Conservation (phyloP, 169 alveolate genomes). For the Plasmodium sp. region DNA sequence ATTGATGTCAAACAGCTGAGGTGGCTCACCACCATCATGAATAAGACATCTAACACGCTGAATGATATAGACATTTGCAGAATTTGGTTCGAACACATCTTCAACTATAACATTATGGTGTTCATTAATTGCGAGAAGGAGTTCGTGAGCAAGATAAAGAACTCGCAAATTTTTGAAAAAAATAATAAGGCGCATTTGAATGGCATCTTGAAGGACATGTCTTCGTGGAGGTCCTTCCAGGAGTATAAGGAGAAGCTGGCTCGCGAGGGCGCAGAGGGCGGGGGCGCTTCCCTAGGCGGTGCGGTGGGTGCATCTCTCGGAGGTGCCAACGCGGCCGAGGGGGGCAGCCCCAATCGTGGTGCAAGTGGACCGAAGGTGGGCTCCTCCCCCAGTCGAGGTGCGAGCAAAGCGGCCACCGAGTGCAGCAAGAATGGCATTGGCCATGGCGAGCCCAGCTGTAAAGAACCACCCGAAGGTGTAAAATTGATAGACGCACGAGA, state of each 20-base stretch:
- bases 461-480: background rate
- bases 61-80: constrained; percentile 63
- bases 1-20: constrained; percentile 55
- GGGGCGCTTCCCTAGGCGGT: background rate
- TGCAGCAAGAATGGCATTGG: background rate
- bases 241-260: constrained; percentile 31
- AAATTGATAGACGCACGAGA: background rate
- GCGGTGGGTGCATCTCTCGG: no score
- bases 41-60: constrained; percentile 34
- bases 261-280: background rate
- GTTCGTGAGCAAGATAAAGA: constrained; percentile 35
- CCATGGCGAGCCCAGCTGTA: background rate
- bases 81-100: constrained; percentile 64
- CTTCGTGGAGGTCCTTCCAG: constrained; percentile 26
- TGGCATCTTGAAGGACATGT: constrained; percentile 22
- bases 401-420: background rate
- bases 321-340: background rate
- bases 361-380: background rate
- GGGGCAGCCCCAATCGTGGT: background rate
- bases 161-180: constrained; percentile 47
- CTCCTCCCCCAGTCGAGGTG: background rate
- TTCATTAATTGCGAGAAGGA: constrained; percentile 57
- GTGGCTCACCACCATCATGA: constrained; percentile 70
- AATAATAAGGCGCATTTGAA: constrained; percentile 47
- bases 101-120: constrained; percentile 25